phyloP scores from a whole-genome alignment of 2,329 filamentous ascomycete species.

The Coniochaeta hoffmannii region DNA sequence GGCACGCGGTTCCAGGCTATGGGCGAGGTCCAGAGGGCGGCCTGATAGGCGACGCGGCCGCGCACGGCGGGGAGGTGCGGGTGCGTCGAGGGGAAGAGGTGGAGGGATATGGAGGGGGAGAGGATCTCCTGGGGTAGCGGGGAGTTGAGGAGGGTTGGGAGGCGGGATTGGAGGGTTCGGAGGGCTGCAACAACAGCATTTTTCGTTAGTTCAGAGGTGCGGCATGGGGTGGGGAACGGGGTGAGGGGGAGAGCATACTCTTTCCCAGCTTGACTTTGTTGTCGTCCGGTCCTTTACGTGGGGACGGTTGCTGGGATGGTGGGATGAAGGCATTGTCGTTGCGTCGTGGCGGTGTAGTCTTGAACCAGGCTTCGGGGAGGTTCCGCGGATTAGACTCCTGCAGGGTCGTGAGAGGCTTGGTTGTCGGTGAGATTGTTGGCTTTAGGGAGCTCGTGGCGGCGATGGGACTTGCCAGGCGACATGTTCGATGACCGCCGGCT shows the following conservation, averaged over 20 bases:
- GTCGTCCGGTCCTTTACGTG: slow-evolving; percentile 35
- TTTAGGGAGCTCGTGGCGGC: background rate
- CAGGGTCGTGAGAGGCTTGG: slow-evolving; percentile 12
- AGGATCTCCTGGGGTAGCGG: slow-evolving; percentile 69
- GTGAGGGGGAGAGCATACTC: slow-evolving; percentile 35
- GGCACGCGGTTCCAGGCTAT: slow-evolving; percentile 93
- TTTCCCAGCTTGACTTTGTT: slow-evolving; percentile 58
- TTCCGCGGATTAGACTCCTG: slow-evolving; percentile 18
- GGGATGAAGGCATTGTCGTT: slow-evolving; percentile 10
- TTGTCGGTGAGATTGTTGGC: slow-evolving; percentile 9
- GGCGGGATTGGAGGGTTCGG: slow-evolving; percentile 55
- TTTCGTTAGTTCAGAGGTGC: too few species aligned
- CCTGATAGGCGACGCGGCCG: slow-evolving; percentile 82
- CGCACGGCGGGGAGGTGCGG: slow-evolving; percentile 88
- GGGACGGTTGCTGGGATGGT: slow-evolving; percentile 10
- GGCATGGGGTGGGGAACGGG: slow-evolving; percentile 4
- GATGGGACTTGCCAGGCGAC: slow-evolving; percentile 5
- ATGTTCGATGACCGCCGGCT: background rate
- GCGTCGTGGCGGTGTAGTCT: slow-evolving; percentile 24
- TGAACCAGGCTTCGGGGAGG: slow-evolving; percentile 36
- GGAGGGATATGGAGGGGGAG: slow-evolving; percentile 63
- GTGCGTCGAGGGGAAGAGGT: slow-evolving; percentile 69
- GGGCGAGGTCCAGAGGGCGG: slow-evolving; percentile 91
- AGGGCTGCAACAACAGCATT: too few species aligned
- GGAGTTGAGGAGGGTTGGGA: slow-evolving; percentile 60